Percentiles rank a stretch among this genome's conserved stretches.
Conservation (phyloP, 306 rosid species). For the Castanopsis chinensis region DNA sequence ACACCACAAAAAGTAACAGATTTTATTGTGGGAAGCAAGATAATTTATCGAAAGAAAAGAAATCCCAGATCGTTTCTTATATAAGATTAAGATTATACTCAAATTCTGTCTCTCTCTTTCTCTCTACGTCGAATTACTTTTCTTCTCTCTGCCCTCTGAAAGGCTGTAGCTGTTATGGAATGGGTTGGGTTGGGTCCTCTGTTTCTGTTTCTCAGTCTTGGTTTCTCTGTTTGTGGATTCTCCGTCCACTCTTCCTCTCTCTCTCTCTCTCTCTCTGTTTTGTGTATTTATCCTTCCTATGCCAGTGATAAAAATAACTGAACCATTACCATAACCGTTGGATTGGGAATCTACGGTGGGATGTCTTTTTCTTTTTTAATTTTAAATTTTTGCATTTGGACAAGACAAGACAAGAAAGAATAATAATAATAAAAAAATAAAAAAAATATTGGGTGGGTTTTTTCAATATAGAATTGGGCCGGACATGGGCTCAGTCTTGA, state of each 20-base stretch:
- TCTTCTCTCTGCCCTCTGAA: not conserved
- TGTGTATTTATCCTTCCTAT: slow-evolving; percentile 34
- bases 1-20: not conserved
- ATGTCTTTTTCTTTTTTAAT: not conserved
- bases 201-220: not conserved
- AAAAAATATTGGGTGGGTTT: not conserved
- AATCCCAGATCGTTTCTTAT: slow-evolving; percentile 33
- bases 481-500: not conserved
- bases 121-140: not conserved
- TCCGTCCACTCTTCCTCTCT: not conserved
- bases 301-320: slow-evolving; percentile 13
- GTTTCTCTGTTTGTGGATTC: slow-evolving; percentile 21
- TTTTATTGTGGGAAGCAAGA: not conserved
- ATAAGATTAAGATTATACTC: no score
- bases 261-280: not conserved
- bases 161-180: not conserved
- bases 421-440: not conserved
- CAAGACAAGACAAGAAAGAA: not conserved
- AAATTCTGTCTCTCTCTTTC: slow-evolving; percentile 6
- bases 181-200: not conserved
- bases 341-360: slow-evolving; percentile 29
- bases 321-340: slow-evolving; percentile 29
- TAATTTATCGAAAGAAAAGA: slow-evolving; percentile 1
- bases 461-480: not conserved
- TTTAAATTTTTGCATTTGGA: no score